Base-by-base conservation (phyloP, 2,329 filamentous ascomycete species). In the Fusarium buharicum region DNA sequence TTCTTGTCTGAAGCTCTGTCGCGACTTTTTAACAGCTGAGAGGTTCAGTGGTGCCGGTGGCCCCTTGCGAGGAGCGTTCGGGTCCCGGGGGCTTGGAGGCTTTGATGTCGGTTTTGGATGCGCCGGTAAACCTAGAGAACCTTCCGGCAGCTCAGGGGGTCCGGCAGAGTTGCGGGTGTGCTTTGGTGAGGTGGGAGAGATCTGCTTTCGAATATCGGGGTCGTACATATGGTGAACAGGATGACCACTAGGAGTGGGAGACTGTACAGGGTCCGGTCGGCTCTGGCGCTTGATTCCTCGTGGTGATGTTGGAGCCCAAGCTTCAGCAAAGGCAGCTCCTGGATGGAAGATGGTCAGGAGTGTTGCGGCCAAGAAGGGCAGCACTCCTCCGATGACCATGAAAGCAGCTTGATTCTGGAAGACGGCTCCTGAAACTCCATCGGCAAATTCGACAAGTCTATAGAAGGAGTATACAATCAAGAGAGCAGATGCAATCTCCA, bases 401-500 rank as follows among this genome's bases (percentile, higher is more conserved):
- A 75, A 74, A 13, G 74, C 71, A 4, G 72, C 47, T 50, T 80
- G 69, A 8, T 76, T 79, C 45, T 78, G 75, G 47, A 78, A 76
- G 2, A 79, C 61, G 14, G 62, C 39, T 27, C 73, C 73, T 4
- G 63, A 55, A 10, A 80, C 59, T 8, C 77, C 79, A 22, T 67
- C 68, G 9, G 73, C 69, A 40, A 80, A 72, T 36, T 81, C 76
- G 44, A 77, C 69, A 14, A 80, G 70, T 12, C 79, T 73, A 47
- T 79, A 76, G 47, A 78, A 69, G 50, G 81, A 75, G 67, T 81
- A 74, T 27, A 72, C 63, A 13, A 82, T 64, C 20, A 82, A 70
- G 27, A 82, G 69, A 5, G 66, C 52, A 1, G 74, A 70, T 10
- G 76, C 70, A 6, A 74, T 27, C 52, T 81, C 77, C 41, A 77